Conservation (phyloP, 2,329 filamentous ascomycete genomes). For the Chaetomiaceae sp. region DNA sequence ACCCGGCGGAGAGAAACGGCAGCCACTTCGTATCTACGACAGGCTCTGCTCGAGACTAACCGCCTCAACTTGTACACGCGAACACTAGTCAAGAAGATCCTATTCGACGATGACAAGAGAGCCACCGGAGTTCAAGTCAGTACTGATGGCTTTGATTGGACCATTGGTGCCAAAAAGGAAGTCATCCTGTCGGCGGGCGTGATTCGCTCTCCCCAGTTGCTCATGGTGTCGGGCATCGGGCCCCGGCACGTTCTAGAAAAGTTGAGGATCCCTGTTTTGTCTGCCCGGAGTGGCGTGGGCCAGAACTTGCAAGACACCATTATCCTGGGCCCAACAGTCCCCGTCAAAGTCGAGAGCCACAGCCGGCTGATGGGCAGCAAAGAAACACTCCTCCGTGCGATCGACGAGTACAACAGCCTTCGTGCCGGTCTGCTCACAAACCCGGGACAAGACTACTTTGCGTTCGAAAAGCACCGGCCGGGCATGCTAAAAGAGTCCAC, state of each 20-base stretch:
- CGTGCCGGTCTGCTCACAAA: too few relatives aligned
- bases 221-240: conserved; percentile 40
- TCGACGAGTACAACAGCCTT: too few relatives aligned
- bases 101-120: neutral
- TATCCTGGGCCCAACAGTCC: too few relatives aligned
- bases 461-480: too few relatives aligned
- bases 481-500: too few relatives aligned
- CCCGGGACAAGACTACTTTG: too few relatives aligned
- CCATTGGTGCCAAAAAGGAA: conserved; percentile 32
- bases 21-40: neutral
- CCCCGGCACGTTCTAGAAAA: conserved; percentile 29
- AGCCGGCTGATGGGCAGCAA: too few relatives aligned
- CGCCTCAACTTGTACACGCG: neutral
- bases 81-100: neutral
- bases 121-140: conserved; percentile 30
- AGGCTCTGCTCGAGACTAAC: neutral
- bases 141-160: conserved; percentile 25
- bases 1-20: neutral
- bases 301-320: conserved; percentile 25
- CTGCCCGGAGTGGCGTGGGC: conserved; percentile 57
- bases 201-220: conserved; percentile 38
- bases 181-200: conserved; percentile 39
- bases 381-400: too few relatives aligned
- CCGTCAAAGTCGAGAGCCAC: too few relatives aligned
- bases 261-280: conserved; percentile 46